Evolutionary conservation across 2,329 filamentous ascomycete species (phyloP).

Genomic region (Pleurostoma richardsiae): DNA sequence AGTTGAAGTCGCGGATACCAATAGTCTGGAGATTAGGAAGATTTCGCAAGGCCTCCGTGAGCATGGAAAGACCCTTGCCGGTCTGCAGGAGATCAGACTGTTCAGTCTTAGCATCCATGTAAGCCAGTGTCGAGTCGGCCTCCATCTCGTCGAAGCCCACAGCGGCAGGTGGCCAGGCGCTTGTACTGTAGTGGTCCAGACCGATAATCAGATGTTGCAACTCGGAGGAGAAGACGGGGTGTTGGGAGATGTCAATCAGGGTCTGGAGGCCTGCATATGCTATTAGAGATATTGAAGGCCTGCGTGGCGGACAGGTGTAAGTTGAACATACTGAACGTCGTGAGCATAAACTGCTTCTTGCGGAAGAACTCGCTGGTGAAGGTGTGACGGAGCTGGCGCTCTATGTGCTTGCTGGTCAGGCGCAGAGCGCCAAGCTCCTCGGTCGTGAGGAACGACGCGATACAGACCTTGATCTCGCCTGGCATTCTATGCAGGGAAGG

Average conservation of each 20-base stretch:
- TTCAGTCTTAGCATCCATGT: constrained; percentile 4
- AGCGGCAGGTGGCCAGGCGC: background rate
- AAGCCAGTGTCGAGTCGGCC: background rate
- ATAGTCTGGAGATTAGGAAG: constrained; percentile 50
- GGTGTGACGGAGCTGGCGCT: constrained; percentile 45
- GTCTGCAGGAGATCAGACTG: constrained; percentile 29
- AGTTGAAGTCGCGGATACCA: constrained; percentile 55
- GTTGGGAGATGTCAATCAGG: constrained; percentile 45
- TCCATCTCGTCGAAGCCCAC: background rate
- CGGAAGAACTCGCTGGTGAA: constrained; percentile 61
- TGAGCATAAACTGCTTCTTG: constrained; percentile 62
- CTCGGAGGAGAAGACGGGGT: constrained; percentile 30
- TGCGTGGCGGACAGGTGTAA: constrained; percentile 28
- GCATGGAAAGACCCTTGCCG: constrained; percentile 46
- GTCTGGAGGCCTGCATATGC: constrained; percentile 31
- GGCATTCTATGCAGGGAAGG: constrained; percentile 31
- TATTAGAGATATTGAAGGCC: no score
- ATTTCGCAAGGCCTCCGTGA: constrained; percentile 49
- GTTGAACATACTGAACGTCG: constrained; percentile 36
- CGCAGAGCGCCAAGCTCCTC: constrained; percentile 50
- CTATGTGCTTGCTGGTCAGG: constrained; percentile 47
- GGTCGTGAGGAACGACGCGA: constrained; percentile 49
- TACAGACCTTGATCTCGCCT: constrained; percentile 52
- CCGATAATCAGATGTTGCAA: constrained; percentile 45
- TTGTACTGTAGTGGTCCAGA: constrained; percentile 24